Percentiles rank a stretch among this genome's conserved stretches.
Conservation (phyloP, 352 stramenopile genomes). For the Globisporangium splendens region DNA sequence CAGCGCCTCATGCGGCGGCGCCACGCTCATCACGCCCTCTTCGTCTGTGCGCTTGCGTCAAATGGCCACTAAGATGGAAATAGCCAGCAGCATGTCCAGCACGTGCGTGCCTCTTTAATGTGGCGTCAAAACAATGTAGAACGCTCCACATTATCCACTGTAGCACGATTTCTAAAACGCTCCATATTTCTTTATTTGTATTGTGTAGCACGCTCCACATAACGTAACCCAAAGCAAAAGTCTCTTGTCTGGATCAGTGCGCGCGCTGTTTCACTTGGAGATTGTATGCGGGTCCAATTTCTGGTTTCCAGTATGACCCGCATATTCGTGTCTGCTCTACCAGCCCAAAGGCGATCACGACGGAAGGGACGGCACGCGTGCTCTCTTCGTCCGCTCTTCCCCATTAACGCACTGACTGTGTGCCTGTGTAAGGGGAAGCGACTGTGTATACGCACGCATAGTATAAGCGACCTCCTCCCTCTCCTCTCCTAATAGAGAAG, state of each 20-base stretch:
- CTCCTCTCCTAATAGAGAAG: no score
- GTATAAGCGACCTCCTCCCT: no score
- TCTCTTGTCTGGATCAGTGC: background rate
- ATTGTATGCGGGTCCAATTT: background rate
- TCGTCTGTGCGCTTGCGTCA: background rate
- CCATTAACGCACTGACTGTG: no score
- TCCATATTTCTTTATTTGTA: background rate
- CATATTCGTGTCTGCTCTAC: no score
- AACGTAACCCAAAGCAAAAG: background rate
- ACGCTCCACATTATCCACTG: background rate
- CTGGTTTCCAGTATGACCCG: background rate
- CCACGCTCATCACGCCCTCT: conserved; percentile 36
- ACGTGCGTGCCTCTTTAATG: background rate
- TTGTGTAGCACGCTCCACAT: background rate
- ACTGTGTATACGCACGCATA: no score
- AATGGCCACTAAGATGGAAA: no score
- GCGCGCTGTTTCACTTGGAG: background rate
- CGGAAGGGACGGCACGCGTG: no score
- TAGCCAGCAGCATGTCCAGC: no score
- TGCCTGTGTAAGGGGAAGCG: no score
- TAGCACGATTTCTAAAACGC: background rate
- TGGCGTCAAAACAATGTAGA: background rate
- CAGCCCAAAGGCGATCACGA: no score
- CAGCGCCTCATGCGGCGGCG: conserved; percentile 41
- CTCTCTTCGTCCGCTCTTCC: no score